Conservation (phyloP, 768 basidiomycete species). For the Termitomyces sp. region DNA sequence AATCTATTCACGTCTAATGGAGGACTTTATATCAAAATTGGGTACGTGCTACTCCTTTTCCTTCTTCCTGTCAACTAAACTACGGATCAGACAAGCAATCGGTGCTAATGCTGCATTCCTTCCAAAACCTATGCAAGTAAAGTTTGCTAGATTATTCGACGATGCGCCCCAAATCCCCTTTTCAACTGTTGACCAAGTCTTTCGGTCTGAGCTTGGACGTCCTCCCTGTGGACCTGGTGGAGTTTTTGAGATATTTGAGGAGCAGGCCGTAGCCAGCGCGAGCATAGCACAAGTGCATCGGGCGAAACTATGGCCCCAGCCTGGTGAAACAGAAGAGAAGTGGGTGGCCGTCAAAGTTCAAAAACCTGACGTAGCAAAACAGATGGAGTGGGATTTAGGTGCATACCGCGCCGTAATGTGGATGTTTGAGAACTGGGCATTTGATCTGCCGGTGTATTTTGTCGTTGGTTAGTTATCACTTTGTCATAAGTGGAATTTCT, state of each 20-base stretch:
- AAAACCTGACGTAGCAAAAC: slow-evolving; percentile 82
- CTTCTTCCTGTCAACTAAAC: neutral
- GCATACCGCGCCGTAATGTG: slow-evolving; percentile 72
- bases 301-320: slow-evolving; percentile 48
- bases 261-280: slow-evolving; percentile 76
- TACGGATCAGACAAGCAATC: slow-evolving; percentile 59
- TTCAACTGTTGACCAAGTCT: slow-evolving; percentile 59
- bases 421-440: slow-evolving; percentile 74
- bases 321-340: slow-evolving; percentile 37
- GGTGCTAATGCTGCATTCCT: slow-evolving; percentile 84
- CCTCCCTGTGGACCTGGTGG: slow-evolving; percentile 64
- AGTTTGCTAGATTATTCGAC: slow-evolving; percentile 82
- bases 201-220: slow-evolving; percentile 62
- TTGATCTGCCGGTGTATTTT: slow-evolving; percentile 84
- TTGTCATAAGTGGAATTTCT: neutral
- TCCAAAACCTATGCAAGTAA: slow-evolving; percentile 77
- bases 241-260: slow-evolving; percentile 76
- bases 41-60: slow-evolving; percentile 22
- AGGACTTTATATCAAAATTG: slow-evolving; percentile 83
- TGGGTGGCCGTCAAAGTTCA: slow-evolving; percentile 95
- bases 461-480: slow-evolving; percentile 50
- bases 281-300: slow-evolving; percentile 91
- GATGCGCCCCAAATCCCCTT: slow-evolving; percentile 84
- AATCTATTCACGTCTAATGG: slow-evolving; percentile 78
- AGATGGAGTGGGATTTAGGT: slow-evolving; percentile 81